These are phyloP conservation scores for Colletotrichum sp. DNA, from an alignment of 2,329 filamentous ascomycete species.

Conservation along the genomic window DNA sequence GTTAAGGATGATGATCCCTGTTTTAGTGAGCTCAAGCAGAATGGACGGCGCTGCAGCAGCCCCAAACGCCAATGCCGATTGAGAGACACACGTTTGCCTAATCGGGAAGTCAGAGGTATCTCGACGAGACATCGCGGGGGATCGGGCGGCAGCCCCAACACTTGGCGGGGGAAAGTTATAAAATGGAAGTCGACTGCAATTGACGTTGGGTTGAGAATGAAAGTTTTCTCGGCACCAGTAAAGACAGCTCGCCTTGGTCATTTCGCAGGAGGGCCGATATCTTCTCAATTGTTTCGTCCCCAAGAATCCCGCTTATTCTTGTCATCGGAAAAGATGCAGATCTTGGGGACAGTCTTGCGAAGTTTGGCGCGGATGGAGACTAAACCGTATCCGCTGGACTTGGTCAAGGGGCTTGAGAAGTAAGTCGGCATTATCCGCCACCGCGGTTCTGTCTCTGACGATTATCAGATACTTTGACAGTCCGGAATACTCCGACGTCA, in stretches of 20 bases:
- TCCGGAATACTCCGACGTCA: neutral
- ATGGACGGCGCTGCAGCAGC: neutral
- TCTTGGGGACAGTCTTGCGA: neutral
- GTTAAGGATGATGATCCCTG: neutral
- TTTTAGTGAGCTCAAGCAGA: neutral
- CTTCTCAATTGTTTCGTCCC: neutral
- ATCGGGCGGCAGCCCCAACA: neutral
- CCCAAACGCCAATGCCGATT: neutral
- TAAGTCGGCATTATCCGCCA: neutral
- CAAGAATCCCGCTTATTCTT: neutral
- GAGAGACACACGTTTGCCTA: neutral
- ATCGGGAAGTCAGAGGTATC: neutral
- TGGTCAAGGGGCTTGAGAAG: neutral
- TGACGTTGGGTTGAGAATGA: fast-evolving
- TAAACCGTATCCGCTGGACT: neutral
- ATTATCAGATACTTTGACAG: neutral
- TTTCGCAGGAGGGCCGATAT: neutral
- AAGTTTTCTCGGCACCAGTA: neutral
- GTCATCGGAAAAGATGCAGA: neutral
- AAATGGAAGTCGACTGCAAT: neutral
- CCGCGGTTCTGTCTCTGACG: neutral
- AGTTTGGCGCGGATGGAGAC: neutral
- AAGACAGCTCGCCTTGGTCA: fast-evolving
- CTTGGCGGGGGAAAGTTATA: neutral
- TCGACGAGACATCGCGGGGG: neutral